Base-by-base conservation (phyloP, 1,284 basidiomycete genomes). In the Ceratobasidium sp. region DNA sequence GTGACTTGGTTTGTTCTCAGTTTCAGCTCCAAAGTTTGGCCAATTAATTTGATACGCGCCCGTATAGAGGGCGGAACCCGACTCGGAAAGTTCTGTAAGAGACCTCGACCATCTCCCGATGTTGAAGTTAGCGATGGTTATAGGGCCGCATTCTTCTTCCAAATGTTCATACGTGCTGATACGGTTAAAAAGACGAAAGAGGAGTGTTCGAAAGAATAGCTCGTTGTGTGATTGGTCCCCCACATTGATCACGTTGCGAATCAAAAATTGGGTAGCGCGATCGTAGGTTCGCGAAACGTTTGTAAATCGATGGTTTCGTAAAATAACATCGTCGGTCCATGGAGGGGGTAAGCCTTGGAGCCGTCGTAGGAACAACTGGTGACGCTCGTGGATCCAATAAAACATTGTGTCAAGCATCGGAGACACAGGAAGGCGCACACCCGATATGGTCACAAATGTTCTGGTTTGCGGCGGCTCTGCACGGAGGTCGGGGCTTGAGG, bases 1-100 rank as follows among this genome's bases (percentile, higher is more conserved):
- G 79, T 86, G 84, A 75, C 85, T 84, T 31, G 84, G 67, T 60
- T 72, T 72, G 31, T 60, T 41, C 1, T 33, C 67, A 5, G 67
- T 82, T 17, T 79, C 67, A 76, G 83, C 82, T 6, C 84, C 86
- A 53, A 88, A 83, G 60, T 84, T 81, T 14, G 89, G 88, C 5
- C 87, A 86, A 1, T 89, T 88, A 78, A 90, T 90, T 79, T 89
- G 87, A 81, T 89, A 92, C 14, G 90, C 85, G n/a, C 85, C 85
- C 0, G 90, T 90, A 78, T 90, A 91, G 24, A 92, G 82, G 2
- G 84, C 62, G 56, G 80, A 78, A 14, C 85, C 76, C 29, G 81
- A 75, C 3, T 50, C 75, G 69, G 83, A 83, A 22, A 86, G 83
- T 15, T 79, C 75, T 14, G 81, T 80, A 24, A 92, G 84, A 33